These are phyloP conservation scores for Neolentinus lepideus DNA, from an alignment of 1,284 basidiomycete species.

Conservation along the genomic window DNA sequence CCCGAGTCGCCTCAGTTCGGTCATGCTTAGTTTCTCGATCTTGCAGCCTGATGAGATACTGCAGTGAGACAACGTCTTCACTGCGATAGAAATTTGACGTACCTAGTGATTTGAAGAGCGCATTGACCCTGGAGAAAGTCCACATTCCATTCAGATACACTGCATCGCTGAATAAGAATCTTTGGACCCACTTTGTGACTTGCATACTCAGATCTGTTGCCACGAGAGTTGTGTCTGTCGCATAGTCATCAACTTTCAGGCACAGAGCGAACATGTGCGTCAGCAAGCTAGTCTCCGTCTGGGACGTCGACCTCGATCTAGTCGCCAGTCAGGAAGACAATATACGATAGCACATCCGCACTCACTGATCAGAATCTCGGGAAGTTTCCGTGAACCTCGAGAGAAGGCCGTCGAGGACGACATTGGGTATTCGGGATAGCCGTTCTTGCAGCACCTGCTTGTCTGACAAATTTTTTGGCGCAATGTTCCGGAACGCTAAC, in stretches of 20 bases:
- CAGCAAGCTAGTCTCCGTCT: constrained; percentile 64
- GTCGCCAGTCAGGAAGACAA: neutral
- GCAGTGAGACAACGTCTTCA: neutral
- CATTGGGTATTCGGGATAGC: constrained; percentile 50
- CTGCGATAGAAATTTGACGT: constrained; percentile 4
- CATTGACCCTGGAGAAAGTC: constrained; percentile 29
- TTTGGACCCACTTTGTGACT: constrained; percentile 45
- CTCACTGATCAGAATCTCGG: constrained; percentile 56
- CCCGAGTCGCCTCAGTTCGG: constrained; percentile 63
- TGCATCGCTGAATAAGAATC: neutral
- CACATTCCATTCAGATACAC: constrained; percentile 39
- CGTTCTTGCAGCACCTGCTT: constrained; percentile 47
- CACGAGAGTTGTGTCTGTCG: constrained; percentile 58
- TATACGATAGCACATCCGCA: constrained; percentile 7
- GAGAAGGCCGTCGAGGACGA: constrained; percentile 70
- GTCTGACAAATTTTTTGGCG: constrained; percentile 32
- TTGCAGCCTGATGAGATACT: constrained; percentile 52
- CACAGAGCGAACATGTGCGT: constrained; percentile 77
- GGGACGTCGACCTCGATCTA: constrained; percentile 58
- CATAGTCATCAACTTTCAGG: constrained; percentile 71
- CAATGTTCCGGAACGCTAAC: constrained; percentile 56
- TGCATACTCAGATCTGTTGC: constrained; percentile 69
- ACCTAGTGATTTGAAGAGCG: constrained; percentile 27
- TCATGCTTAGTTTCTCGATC: constrained; percentile 47
- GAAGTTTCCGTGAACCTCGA: constrained; percentile 73